Evolutionary conservation across 768 basidiomycete species (phyloP).

Genomic region (Amanita subjunquillea): DNA sequence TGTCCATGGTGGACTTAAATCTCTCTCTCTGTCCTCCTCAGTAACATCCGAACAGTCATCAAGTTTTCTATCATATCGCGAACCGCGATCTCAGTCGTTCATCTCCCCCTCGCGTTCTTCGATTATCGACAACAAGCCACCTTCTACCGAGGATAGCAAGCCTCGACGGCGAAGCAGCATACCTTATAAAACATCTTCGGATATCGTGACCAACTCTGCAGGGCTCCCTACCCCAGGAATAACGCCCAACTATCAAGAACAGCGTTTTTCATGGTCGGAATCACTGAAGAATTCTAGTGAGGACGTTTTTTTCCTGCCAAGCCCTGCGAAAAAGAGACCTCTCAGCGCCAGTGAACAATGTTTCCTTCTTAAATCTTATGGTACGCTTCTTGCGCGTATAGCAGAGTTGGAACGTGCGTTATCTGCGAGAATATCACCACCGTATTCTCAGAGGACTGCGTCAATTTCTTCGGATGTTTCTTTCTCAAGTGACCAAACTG

Average conservation of each 20-base stretch:
- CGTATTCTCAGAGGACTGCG: slow-evolving; percentile 26
- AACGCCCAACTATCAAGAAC: slow-evolving; percentile 47
- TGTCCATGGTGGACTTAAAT: slow-evolving; percentile 37
- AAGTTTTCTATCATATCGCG: slow-evolving; percentile 11
- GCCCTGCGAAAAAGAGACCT: slow-evolving; percentile 32
- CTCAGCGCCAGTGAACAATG: slow-evolving; percentile 70
- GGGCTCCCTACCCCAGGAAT: slow-evolving; percentile 66
- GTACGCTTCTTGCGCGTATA: slow-evolving; percentile 73
- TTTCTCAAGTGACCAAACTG: slow-evolving; percentile 19
- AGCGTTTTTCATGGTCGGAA: slow-evolving; percentile 26
- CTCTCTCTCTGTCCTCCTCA: slow-evolving; percentile 35
- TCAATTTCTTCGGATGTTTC: slow-evolving; percentile 40
- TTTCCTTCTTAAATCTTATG: slow-evolving; percentile 81
- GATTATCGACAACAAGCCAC: slow-evolving; percentile 17
- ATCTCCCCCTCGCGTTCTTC: slow-evolving; percentile 20
- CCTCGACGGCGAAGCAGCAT: slow-evolving; percentile 57
- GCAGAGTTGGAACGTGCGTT: slow-evolving; percentile 70
- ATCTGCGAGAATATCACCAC: slow-evolving; percentile 29
- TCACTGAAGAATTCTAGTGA: slow-evolving; percentile 23
- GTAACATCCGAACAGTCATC: slow-evolving; percentile 18
- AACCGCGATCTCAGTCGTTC: slow-evolving; percentile 22
- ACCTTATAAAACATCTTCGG: slow-evolving; percentile 49
- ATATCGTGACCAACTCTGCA: slow-evolving; percentile 20
- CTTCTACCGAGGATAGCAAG: slow-evolving; percentile 22
- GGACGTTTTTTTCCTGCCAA: slow-evolving; percentile 32